Base-by-base conservation (phyloP, 805 yeast species). In the Pichia nakasei region DNA sequence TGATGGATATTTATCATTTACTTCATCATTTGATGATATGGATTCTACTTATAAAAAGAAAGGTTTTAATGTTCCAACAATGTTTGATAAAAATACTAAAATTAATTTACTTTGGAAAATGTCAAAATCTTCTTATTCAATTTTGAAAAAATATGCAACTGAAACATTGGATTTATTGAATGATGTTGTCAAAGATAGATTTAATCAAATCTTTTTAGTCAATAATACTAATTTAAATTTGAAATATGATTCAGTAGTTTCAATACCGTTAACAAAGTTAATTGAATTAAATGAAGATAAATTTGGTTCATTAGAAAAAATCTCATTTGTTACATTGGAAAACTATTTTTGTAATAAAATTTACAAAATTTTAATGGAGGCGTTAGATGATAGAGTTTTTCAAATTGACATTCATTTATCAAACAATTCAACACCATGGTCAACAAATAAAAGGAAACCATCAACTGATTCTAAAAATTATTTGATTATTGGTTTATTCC, bases 151-250 rank as follows among this genome's bases (percentile, higher is more conserved):
- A 48, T 79, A 77, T 52, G 95, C 97, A 1, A 62, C 57, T 29
- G 77, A 80, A 52, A 82, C 97, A 0, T 67, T 83, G 47, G 66
- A 60, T 5, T 68, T 85, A 53, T 70, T 91, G 46, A 80, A 81
- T 53, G 96, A 91, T 58, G 82, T 80, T 27, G 82, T 85, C 5
- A 78, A 73, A 44, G 97, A 91, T 62, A 76, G 95, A 57, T 91
- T 91, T 59, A 83, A 80, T 48, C 72, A 79, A 20, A 75, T 89
- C 11, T 85, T 91, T 53, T 68, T 93, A 53, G 76, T 74, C 39
- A 78, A 78, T 48, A 68, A 80, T 26, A 70, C 69, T 39, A 56
- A 70, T 51, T 70, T 70, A 45, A 59, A 73, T 50, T 56, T 87
- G 55, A 79, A 80, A 49, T 85, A 74, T 58, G 98, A 91, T 65